Conservation (phyloP, 345 rosid species). For the Linum trigynum region DNA sequence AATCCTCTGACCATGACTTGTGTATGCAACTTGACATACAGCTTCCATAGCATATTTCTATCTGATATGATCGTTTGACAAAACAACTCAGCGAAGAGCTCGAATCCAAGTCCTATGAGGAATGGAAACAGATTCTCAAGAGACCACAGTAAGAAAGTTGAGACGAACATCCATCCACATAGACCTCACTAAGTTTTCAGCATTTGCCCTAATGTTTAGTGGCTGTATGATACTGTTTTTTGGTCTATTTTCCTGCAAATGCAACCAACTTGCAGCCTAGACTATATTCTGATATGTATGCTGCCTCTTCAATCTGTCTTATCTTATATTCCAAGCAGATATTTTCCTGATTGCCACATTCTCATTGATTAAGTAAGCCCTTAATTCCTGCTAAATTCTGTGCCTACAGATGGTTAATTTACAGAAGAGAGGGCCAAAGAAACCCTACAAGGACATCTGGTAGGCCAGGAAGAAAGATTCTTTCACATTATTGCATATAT, state of each 20-base stretch:
- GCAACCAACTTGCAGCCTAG: neutral
- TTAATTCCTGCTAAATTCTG: neutral
- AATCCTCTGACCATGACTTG: neutral
- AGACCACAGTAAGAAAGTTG: neutral
- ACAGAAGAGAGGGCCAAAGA: neutral
- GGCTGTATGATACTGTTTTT: neutral
- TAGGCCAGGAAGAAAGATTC: neutral
- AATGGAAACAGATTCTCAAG: neutral
- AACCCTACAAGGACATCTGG: neutral
- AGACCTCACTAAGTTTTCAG: neutral
- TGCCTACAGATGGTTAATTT: neutral
- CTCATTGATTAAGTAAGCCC: neutral
- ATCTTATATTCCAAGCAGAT: neutral
- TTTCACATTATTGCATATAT: neutral
- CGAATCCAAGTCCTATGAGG: too few species aligned
- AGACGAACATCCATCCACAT: neutral
- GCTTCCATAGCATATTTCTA: neutral
- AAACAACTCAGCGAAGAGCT: too few species aligned
- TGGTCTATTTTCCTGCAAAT: neutral
- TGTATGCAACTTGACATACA: neutral
- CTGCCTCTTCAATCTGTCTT: neutral
- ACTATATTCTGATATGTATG: neutral
- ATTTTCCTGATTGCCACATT: neutral
- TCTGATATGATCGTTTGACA: neutral
- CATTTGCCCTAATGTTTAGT: neutral